These are phyloP conservation scores for Pseudomassariella vexata DNA, from an alignment of 2,329 filamentous ascomycete species.

Conservation along the genomic window DNA sequence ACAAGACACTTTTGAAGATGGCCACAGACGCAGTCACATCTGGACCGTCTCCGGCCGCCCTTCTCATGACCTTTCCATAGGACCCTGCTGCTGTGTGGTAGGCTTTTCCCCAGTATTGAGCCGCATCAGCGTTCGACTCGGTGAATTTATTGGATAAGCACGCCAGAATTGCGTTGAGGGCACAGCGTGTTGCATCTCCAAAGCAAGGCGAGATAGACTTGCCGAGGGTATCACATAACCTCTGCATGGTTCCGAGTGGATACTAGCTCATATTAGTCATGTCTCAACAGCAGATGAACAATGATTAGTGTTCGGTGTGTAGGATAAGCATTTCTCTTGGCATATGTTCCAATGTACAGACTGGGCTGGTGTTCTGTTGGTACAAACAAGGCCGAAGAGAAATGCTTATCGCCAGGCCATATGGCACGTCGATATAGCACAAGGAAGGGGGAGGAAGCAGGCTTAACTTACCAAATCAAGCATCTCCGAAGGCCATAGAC, in stretches of 20 bases:
- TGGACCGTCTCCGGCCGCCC: background rate
- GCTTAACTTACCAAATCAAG: constrained; percentile 13
- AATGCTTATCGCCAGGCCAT: no score
- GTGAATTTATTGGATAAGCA: constrained; percentile 21
- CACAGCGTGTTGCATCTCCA: constrained; percentile 13
- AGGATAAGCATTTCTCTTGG: no score
- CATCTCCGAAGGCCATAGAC: constrained; percentile 19
- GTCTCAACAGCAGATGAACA: no score
- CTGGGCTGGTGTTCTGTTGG: no score
- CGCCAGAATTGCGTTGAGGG: constrained; percentile 18
- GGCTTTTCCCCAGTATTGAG: no score
- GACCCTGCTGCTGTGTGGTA: no score
- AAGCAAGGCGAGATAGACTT: background rate
- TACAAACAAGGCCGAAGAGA: no score
- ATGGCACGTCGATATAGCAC: no score
- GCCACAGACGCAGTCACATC: constrained; percentile 7
- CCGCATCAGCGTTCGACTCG: constrained; percentile 7
- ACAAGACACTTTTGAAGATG: constrained; percentile 20
- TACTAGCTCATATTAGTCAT: constrained; percentile 11
- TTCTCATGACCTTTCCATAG: background rate
- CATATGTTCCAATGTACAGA: no score
- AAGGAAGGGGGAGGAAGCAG: no score
- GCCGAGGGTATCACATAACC: constrained; percentile 9
- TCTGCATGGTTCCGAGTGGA: constrained; percentile 11
- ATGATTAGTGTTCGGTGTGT: no score